Evolutionary conservation across 2,329 filamentous ascomycete genomes (phyloP), one percentile per base, ranked within the genome.

Genomic region (Akanthomyces muscarius): DNA sequence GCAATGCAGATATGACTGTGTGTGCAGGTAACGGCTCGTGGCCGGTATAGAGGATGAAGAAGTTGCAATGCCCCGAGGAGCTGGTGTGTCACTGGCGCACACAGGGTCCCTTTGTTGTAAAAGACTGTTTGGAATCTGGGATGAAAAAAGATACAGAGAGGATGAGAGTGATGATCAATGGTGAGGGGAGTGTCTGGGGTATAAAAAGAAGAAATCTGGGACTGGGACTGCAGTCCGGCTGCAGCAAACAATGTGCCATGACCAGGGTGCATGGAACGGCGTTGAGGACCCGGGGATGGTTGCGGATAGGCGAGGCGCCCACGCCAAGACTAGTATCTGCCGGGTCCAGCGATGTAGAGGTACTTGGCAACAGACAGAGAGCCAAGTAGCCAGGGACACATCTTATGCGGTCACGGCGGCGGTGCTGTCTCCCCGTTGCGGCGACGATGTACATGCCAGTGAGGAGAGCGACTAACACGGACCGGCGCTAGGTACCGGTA

Each of bases 281-380:
- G 33, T n/a, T 14, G 56, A 51, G 18, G 23, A 51, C 38, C 4
- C 41, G 45, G 45, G 13, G 3, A 28, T 51, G 56, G 41, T 59
- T 59, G 56, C 56, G 45, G 56, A 51, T 33, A 59, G 21, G 21
- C 45, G 33, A 59, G 6, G 56, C 30, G 42, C 45, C 53, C 25
- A 30, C 18, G 36, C 54, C 44, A 50, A 33, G 41, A 14, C 52
- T n/a, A 42, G 36, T 13, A 5, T 16, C 4, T 18, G 16, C 52
- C 16, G 25, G 16, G 10, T n/a, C 8, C n/a, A 28, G 42, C 23
- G 14, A 56, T 25, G 53, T 44, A 28, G 18, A 8, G 25, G 16
- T 56, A 44, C 33, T n/a, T 55, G 50, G 23, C 5, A 30, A 18
- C 11, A 25, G 36, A 21, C 28, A 10, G 41, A 21, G 5, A 4